A percentile compares a stretch with the other conserved stretches of the same genome.
Evolutionary conservation across 768 basidiomycete species (phyloP).

Genomic region (Xanthoconium purpureum): DNA sequence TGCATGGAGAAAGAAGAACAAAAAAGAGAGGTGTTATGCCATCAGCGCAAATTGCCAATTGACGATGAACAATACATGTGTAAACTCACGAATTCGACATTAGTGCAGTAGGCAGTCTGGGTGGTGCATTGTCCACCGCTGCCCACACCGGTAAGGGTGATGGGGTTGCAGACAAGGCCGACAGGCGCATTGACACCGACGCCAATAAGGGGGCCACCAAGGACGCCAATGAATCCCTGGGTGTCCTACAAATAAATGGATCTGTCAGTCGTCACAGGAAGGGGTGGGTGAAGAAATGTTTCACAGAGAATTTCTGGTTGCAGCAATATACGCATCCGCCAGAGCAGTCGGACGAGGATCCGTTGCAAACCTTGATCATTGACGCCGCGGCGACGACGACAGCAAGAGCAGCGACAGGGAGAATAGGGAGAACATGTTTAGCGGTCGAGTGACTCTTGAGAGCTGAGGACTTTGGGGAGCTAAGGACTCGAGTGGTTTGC

Average conservation of each 20-base stretch:
- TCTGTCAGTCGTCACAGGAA: neutral
- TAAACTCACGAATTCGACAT: neutral
- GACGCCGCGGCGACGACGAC: conserved; percentile 6
- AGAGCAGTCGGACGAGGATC: no score
- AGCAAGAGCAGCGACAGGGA: conserved; percentile 9
- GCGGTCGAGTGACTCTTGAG: neutral
- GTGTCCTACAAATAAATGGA: neutral
- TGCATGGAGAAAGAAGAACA: neutral
- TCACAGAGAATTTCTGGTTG: no score
- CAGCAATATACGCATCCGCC: no score
- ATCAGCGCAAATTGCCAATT: no score
- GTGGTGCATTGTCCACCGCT: neutral
- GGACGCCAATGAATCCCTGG: neutral
- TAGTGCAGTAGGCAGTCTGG: neutral
- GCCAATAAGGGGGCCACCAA: neutral
- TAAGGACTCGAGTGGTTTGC: neutral
- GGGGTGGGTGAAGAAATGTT: no score
- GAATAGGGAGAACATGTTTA: conserved; percentile 10
- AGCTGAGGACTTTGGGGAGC: neutral
- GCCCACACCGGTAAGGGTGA: neutral
- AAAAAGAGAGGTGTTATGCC: no score
- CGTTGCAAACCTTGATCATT: neutral
- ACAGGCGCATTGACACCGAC: neutral
- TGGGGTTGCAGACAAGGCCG: neutral
- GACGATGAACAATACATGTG: no score